Evolutionary conservation across 371 early-diverging fungal genomes (phyloP).

Genomic region (Dinochytrium kinnereticum): DNA sequence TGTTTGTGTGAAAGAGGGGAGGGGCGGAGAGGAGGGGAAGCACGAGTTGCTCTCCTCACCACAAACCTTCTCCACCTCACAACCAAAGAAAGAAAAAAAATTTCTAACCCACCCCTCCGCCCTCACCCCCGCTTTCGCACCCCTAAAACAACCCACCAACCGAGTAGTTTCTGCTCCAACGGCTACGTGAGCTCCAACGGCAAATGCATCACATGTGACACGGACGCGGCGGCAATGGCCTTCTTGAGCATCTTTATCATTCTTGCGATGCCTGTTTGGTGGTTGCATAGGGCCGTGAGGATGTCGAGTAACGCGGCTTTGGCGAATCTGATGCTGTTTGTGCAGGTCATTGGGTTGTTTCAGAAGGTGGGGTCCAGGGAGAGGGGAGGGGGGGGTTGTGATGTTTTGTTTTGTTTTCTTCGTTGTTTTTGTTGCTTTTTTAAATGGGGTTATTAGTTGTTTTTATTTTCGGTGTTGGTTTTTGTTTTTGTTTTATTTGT

Average conservation of each 20-base stretch:
- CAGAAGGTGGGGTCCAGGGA: slow-evolving; percentile 29
- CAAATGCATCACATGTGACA: slow-evolving; percentile 25
- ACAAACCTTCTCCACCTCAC: too few relatives aligned
- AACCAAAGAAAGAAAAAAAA: too few relatives aligned
- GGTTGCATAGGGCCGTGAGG: slow-evolving; percentile 23
- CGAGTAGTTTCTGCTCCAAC: slow-evolving; percentile 23
- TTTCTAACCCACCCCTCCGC: too few relatives aligned
- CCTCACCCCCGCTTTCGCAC: too few relatives aligned
- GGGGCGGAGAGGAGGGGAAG: too few relatives aligned
- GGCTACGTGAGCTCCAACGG: slow-evolving; percentile 30
- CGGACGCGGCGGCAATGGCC: slow-evolving; percentile 15
- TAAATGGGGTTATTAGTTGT: background rate
- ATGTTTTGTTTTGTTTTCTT: too few relatives aligned
- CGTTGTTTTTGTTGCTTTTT: background rate
- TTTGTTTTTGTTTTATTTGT: background rate
- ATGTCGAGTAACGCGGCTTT: slow-evolving; percentile 10
- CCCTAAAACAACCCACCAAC: too few relatives aligned
- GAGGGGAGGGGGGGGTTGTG: too few relatives aligned
- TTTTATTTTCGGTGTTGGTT: background rate
- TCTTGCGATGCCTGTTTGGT: slow-evolving; percentile 22
- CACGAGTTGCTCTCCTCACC: too few relatives aligned
- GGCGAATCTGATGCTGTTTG: slow-evolving; percentile 23
- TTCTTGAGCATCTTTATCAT: slow-evolving; percentile 8
- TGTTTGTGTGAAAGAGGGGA: too few relatives aligned
- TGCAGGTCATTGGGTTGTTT: slow-evolving; percentile 33